Percentiles rank a stretch among this genome's conserved stretches.
Evolutionary conservation across 306 rosid species (phyloP).

Genomic region (Fragaria ananassa): DNA sequence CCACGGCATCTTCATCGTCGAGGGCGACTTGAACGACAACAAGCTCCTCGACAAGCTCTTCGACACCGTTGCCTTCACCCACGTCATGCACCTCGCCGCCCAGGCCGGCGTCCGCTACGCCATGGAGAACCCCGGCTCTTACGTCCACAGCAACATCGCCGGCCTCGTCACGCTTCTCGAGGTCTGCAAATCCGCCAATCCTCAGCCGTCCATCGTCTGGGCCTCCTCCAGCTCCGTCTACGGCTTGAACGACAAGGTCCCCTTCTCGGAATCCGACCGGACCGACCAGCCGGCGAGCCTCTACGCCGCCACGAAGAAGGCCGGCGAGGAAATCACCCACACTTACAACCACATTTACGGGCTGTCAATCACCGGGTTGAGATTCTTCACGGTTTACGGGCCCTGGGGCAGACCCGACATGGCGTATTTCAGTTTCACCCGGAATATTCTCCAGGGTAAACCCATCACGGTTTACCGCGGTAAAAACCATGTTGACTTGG

Average conservation of each 20-base stretch:
- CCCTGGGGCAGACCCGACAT: conserved; percentile 96
- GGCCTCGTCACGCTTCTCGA: conserved; percentile 81
- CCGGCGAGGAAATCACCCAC: conserved; percentile 86
- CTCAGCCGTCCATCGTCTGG: conserved; percentile 80
- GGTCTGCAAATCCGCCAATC: conserved; percentile 63
- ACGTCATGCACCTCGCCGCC: conserved; percentile 88
- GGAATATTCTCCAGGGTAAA: conserved; percentile 74
- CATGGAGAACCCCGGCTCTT: conserved; percentile 81
- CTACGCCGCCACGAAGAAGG: conserved; percentile 89
- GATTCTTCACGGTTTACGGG: conserved; percentile 88
- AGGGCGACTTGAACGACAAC: conserved; percentile 72
- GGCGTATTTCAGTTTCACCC: conserved; percentile 83
- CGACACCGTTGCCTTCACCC: conserved; percentile 75
- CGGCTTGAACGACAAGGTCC: conserved; percentile 68
- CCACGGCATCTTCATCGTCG: conserved; percentile 56
- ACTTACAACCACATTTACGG: conserved; percentile 81
- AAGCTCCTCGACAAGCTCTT: conserved; percentile 63
- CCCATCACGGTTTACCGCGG: conserved; percentile 85
- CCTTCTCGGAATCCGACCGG: conserved; percentile 64
- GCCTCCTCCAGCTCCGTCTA: conserved; percentile 89
- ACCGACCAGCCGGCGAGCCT: conserved; percentile 76
- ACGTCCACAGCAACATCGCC: conserved; percentile 88
- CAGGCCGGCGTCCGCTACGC: conserved; percentile 94
- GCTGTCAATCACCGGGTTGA: conserved; percentile 66
- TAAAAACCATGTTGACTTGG: conserved; percentile 63